Base-by-base conservation (phyloP, 257 asterid genomes). In the Jasminum sambac region DNA sequence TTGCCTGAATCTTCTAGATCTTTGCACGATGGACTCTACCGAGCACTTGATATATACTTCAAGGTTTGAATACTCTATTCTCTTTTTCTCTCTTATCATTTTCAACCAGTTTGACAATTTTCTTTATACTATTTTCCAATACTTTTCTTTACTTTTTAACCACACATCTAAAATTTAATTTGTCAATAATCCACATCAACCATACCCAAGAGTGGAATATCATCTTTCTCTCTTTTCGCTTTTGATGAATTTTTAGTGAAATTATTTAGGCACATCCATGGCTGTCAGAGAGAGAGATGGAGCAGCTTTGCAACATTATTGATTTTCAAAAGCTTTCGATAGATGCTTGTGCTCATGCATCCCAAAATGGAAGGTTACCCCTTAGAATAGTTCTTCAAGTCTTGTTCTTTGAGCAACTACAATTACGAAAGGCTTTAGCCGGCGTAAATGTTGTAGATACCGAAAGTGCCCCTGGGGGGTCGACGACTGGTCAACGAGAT, bases 281-380 rank as follows among this genome's bases (percentile, higher is more conserved):
- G 98, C 95, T 92, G 48, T 67, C 93, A 3, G 90, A 86, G 19
- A 86, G 75, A 71, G 99, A 91, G 64, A 85, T 85, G 73, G 97
- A 90, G 83, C 85, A 79, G 40, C 88, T 95, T 9, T 95, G 99
- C 89, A 81, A 73, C 78, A 72, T 87, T 13, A 86, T 95, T 1
- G 88, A 95, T 82, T 90, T 90, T 78, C 92, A 80, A 87, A 92
- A 92, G 83, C 97, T 95, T 64, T 95, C 99, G 1, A 82, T 95
- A 13, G 99, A 95, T 80, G 98, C 98, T 12, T 95, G 98, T 59
- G 90, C 98, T 30, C 98, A 95, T 74, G 99, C 99, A 64, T 95
- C 99, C 61, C 99, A 95, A 74, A 95, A 90, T 10, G 87, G 87
- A 70, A 81, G 96, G 73, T 79, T 94, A 66, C 98, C 99, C 4